Base-by-base conservation (phyloP, 2,329 filamentous ascomycete species). In the Botrytis squamosa region DNA sequence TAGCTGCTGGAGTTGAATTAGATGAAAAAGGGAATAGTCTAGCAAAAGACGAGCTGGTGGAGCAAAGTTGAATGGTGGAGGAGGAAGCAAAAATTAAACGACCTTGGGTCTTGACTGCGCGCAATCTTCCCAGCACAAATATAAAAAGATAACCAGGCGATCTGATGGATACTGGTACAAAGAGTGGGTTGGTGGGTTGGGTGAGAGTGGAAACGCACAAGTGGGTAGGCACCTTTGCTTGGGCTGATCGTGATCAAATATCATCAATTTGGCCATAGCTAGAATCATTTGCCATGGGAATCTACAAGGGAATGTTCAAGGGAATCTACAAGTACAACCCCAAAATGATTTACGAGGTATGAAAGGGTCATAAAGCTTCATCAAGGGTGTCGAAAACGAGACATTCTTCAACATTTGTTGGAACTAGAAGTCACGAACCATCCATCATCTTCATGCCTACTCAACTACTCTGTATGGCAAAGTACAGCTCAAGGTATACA, bases 1-100 rank as follows among this genome's bases (percentile, higher is more conserved):
- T 10, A n/a, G 25, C 49, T n/a, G 25, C 49, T n/a, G 18, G n/a
- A 29, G 9, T 55, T 10, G 25, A 29, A 29, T 33, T n/a, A 29
- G 36, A 44, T 22, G n/a, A 40, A 64, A 64, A 65, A 8, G 18
- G 49, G 29, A n/a, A 40, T 52, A 71, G 42, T n/a, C 55, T 29
- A n/a, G 49, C 25, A 57, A 29, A n/a, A n/a, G 36, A 52, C 44
- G 62, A 55, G 33, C 38, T 14, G 49, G 46, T 66, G 46, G 44
- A 66, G 44, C 16, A 52, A 59, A 67, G 49, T 57, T 52, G 36
- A 67, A n/a, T 72, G 70, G 70, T 59, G 25, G 66, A 68, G 66
- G 66, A 18, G 36, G 10, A 42, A 57, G 49, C 49, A 57, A 42
- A 33, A 57, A 57, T 38, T 33, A 68, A 40, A 68, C 36, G 36